A percentile compares a stretch with the other conserved stretches of the same genome.
Conservation (phyloP, 2,329 filamentous ascomycete species). For the Orbilia javanica region DNA sequence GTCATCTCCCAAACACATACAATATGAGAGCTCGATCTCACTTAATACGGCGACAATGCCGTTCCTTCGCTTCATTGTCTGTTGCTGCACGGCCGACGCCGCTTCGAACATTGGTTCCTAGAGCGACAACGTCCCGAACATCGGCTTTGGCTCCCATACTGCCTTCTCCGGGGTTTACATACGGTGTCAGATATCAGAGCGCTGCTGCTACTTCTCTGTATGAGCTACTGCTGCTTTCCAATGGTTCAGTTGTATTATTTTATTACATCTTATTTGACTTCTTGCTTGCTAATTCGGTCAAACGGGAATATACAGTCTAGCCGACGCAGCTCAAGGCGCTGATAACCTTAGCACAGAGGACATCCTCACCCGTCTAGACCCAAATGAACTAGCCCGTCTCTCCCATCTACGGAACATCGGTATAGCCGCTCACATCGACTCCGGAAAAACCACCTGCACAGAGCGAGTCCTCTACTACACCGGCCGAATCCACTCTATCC, state of each 20-base stretch:
- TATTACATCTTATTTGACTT: neutral
- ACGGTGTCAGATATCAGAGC: slow-evolving; percentile 39
- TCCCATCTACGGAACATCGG: slow-evolving; percentile 93
- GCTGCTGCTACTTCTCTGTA: slow-evolving; percentile 49
- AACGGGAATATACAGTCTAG: slow-evolving; percentile 23
- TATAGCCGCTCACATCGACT: slow-evolving; percentile 99
- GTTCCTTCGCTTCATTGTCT: slow-evolving; percentile 44
- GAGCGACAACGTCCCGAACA: slow-evolving; percentile 40
- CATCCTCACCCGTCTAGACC: slow-evolving; percentile 83
- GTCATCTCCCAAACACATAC: slow-evolving; percentile 1
- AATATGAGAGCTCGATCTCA: slow-evolving; percentile 52
- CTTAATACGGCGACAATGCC: slow-evolving; percentile 54
- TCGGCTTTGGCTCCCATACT: slow-evolving; percentile 28
- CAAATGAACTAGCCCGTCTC: slow-evolving; percentile 81
- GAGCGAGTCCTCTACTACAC: slow-evolving; percentile 99
- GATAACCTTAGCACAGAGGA: slow-evolving; percentile 71
- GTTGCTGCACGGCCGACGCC: slow-evolving; percentile 43
- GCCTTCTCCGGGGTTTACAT: slow-evolving; percentile 18
- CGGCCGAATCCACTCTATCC: slow-evolving; percentile 87
- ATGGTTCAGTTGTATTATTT: neutral
- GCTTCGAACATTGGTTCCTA: slow-evolving; percentile 40
- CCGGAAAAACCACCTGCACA: slow-evolving; percentile 95
- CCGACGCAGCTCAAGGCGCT: slow-evolving; percentile 46
- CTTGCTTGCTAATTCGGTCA: neutral
- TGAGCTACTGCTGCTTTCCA: neutral